Evolutionary conservation across 2,329 filamentous ascomycete species (phyloP), one percentile per base, ranked within the genome.

Genomic region (Fusarium oxysporum): DNA sequence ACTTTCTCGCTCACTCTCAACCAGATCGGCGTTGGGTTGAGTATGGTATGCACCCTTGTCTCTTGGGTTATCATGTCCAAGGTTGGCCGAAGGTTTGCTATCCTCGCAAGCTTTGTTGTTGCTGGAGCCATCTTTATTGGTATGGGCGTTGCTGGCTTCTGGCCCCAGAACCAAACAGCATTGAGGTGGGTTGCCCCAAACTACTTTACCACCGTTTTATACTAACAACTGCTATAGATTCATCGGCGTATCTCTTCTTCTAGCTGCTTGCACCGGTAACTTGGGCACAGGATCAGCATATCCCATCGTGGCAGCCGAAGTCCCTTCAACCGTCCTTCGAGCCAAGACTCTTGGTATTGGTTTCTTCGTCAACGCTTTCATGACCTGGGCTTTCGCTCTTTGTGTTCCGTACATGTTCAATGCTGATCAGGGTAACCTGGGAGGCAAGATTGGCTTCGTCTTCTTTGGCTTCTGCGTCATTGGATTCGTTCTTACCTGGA

Each of bases 1-100:
- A 33, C 28, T 3, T 33, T 33, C 6, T 33, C 47, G 10, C 32
- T 51, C 2, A 51, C 47, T 2, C 30, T 51, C 6, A 51, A 51
- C 6, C 47, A 51, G 4, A 51, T 51, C 3, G 47, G 47, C 0
- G 47, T 51, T 21, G 47, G 47, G 2, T 8, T 51, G 21, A 51
- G 47, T 37, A 51, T 51, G 47, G 47, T n/a, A 7, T 33, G 47
- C 4, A 51, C 47, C 10, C 47, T 51, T 23, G 6, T 35, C 30
- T 51, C 47, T 23, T 51, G 47, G 47, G 13, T 51, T 2, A 51
- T 51, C n/a, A 51, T 51, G 47, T n/a, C 47, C 32, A 51, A 35
- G 14, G 21, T 33, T 33, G 47, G 47, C 10, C 47, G 47, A 35
- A 16, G 47, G 2, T 23, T 51, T n/a, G n/a, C 47, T 35, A 51